Percentiles rank a stretch among this genome's conserved stretches.
Evolutionary conservation across 2,329 filamentous ascomycete species (phyloP).

Genomic region (Zopfia rhizophila): DNA sequence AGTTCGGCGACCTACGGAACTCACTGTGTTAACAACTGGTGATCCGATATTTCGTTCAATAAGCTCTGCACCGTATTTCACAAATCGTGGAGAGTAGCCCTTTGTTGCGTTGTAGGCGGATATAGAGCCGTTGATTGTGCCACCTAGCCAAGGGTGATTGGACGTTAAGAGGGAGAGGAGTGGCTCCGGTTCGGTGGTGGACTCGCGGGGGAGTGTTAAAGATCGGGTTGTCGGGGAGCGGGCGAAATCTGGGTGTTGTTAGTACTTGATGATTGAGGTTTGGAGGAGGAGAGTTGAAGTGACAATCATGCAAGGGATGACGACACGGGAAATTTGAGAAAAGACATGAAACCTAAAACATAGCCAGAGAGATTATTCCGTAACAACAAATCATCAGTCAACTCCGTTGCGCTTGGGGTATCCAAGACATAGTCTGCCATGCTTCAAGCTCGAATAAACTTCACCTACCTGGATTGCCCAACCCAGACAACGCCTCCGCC

Average conservation of each 20-base stretch:
- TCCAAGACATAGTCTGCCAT: too few species aligned
- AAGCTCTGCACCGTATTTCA: conserved; percentile 86
- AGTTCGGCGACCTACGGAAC: conserved; percentile 82
- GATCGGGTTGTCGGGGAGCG: conserved; percentile 52
- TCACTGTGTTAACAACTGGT: conserved; percentile 86
- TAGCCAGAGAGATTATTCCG: conserved; percentile 7
- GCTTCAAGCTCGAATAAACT: too few species aligned
- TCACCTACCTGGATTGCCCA: conserved; percentile 59
- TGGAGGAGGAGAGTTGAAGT: too few species aligned
- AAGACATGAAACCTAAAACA: conserved; percentile 5
- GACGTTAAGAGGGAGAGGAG: conserved; percentile 87
- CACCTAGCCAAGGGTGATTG: conserved; percentile 85
- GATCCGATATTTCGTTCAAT: conserved; percentile 86
- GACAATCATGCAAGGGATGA: conserved; percentile 6
- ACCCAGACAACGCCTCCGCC: conserved; percentile 61
- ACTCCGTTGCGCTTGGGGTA: too few species aligned
- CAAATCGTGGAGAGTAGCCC: conserved; percentile 88
- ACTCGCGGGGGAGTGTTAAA: conserved; percentile 45
- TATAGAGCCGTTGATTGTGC: conserved; percentile 83
- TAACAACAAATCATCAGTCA: neutral
- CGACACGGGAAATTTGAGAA: neutral
- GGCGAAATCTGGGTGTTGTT: conserved; percentile 51
- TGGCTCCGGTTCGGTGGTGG: conserved; percentile 73
- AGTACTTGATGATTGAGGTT: too few species aligned
- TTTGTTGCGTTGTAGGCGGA: conserved; percentile 89